These are phyloP conservation scores for Trichoderma asperellum DNA, from an alignment of 2,329 filamentous ascomycete species.

Conservation along the genomic window DNA sequence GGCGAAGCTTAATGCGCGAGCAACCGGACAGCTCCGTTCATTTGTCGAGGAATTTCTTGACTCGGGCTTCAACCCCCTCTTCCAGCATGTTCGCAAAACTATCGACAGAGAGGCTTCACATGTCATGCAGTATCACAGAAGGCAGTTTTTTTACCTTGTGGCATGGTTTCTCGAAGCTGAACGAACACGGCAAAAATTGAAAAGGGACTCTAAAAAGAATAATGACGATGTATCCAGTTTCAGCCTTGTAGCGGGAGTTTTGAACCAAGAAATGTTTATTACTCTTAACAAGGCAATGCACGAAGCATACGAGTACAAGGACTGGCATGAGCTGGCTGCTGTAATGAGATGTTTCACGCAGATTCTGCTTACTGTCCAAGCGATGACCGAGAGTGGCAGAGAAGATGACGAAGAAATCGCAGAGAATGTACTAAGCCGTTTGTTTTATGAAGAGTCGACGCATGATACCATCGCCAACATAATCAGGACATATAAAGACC, in stretches of 20 bases:
- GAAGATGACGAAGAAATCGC: constrained; percentile 98
- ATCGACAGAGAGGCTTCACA: constrained; percentile 89
- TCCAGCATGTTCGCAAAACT: constrained; percentile 81
- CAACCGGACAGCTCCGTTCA: constrained; percentile 73
- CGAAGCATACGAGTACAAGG: constrained; percentile 76
- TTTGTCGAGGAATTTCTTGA: constrained; percentile 96
- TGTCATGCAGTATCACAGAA: constrained; percentile 73
- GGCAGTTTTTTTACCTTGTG: constrained; percentile 90
- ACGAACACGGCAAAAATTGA: constrained; percentile 67
- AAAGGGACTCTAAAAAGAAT: constrained; percentile 53
- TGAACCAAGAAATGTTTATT: constrained; percentile 95
- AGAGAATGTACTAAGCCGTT: constrained; percentile 91
- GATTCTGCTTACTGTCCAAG: constrained; percentile 87
- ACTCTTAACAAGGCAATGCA: constrained; percentile 84
- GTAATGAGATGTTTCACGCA: constrained; percentile 95
- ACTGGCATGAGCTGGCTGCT: constrained; percentile 83
- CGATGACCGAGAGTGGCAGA: constrained; percentile 81
- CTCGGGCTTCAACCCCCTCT: constrained; percentile 91
- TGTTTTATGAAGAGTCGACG: constrained; percentile 97
- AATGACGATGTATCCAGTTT: constrained; percentile 71
- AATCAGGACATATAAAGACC: constrained; percentile 84
- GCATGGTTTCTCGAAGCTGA: constrained; percentile 93
- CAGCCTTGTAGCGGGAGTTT: constrained; percentile 81
- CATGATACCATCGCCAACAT: constrained; percentile 86
- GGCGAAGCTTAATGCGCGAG: constrained; percentile 69